Evolutionary conservation across 495 filamentous ascomycete genomes (phyloP), one percentile per base, ranked within the genome.

Genomic region (Penicillium psychrofluorescens): DNA sequence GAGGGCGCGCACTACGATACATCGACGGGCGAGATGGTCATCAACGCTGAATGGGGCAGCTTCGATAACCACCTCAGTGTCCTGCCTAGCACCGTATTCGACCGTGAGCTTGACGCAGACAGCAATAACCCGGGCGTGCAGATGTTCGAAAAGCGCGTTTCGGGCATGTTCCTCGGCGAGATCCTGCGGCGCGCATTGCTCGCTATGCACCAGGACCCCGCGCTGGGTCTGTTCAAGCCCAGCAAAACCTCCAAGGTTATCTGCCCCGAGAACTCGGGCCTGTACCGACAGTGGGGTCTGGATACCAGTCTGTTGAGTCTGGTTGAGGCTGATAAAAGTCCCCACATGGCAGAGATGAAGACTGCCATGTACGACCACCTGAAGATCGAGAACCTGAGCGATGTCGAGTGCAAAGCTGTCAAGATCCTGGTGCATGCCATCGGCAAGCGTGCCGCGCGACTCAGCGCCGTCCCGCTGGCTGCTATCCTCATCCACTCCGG

Each of bases 91-190:
- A 97, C 92, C 0, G 63, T 77, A 0, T 97, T 90, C 65, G 92
- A 98, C 63, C 66, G 70, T 10, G 75, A 77, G 37, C 74, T 98
- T 32, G 90, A 98, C 67, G 69, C 70, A 42, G 80, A 81, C 15
- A 89, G 80, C 56, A 79, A 87, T 50, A 98, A 98, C 70, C 92
- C 92, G 1, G 92, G 94, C 32, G 80, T 95, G 45, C 92, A 98
- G 64, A 95, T 95, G 85, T 98, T 96, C 67, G 92, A 98, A 71
- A 98, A 98, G 75, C 85, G 92, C 38, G 83, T 98, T 32, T 92
- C 86, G 0, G 92, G 92, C 64, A 98, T 98, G 92, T 98, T 97
- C 75, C 63, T 98, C 14, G 92, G 92, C 42, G 92, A 98, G 61
- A 90, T 98, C 46, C 71, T 95, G 32, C 86, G 92, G 8, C 78